phyloP scores from a whole-genome alignment of 768 basidiomycete genomes.

The Arthromyces matolae region DNA sequence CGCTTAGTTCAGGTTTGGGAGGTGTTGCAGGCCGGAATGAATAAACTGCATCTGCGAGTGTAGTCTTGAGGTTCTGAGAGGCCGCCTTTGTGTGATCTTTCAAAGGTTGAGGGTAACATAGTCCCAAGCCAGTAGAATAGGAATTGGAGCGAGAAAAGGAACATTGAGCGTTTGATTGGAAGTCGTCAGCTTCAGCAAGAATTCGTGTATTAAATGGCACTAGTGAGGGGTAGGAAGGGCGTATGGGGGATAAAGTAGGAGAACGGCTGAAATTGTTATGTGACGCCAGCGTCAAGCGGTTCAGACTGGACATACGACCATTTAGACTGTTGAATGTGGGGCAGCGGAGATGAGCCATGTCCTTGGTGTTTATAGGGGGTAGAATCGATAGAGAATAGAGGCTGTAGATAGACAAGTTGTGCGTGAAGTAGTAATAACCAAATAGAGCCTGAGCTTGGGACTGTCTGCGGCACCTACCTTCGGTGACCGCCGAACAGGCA shows the following conservation, averaged over 20 bases:
- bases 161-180: constrained; percentile 32
- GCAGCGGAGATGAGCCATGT: constrained; percentile 12
- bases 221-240: constrained; percentile 13
- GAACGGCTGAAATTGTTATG: constrained; percentile 20
- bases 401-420: constrained; percentile 1
- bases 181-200: constrained; percentile 23
- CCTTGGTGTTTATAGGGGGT: too few relatives aligned
- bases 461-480: too few relatives aligned
- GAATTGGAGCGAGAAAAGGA: constrained; percentile 21
- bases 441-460: too few relatives aligned
- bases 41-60: not conserved
- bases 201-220: constrained; percentile 12
- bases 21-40: not conserved
- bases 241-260: constrained; percentile 23
- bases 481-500: constrained; percentile 1
- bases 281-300: constrained; percentile 27
- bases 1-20: constrained; percentile 5
- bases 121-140: constrained; percentile 16
- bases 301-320: constrained; percentile 12
- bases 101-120: constrained; percentile 8
- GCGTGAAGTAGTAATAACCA: constrained; percentile 20
- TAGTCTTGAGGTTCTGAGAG: not conserved
- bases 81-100: constrained; percentile 2
- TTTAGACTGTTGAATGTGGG: constrained; percentile 13
- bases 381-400: constrained; percentile 1